These are phyloP conservation scores for Colletotrichum paranaense DNA, from an alignment of 2,329 filamentous ascomycete genomes.

Conservation along the genomic window DNA sequence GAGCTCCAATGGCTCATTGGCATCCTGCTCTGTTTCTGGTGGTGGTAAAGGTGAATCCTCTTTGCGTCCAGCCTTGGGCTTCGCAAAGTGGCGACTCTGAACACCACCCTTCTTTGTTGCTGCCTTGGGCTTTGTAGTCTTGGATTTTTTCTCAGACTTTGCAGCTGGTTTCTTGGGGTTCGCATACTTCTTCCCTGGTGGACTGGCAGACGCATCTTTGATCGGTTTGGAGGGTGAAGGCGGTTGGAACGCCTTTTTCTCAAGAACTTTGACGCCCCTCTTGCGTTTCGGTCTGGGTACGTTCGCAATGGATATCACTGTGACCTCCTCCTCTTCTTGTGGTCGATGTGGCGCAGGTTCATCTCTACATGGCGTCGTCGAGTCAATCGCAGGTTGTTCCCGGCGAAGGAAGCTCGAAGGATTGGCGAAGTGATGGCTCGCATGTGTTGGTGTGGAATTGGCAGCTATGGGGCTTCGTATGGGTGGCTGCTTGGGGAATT, in stretches of 20 bases:
- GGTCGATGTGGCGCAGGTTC: constrained; percentile 3
- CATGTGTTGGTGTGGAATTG: neutral
- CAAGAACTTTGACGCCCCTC: constrained; percentile 25
- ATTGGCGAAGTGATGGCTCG: neutral
- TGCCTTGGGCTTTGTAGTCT: constrained; percentile 39
- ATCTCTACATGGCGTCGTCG: constrained; percentile 29
- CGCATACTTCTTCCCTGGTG: constrained; percentile 51
- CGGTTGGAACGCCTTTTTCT: constrained; percentile 31
- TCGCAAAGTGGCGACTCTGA: constrained; percentile 48
- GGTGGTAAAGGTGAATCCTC: neutral
- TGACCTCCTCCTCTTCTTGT: constrained; percentile 23
- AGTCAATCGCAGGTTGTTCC: constrained; percentile 27
- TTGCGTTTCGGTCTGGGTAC: constrained; percentile 31
- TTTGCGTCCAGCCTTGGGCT: constrained; percentile 22
- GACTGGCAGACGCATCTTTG: constrained; percentile 2
- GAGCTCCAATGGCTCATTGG: constrained; percentile 48
- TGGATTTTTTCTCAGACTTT: constrained; percentile 6
- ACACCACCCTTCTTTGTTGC: constrained; percentile 43
- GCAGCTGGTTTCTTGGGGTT: constrained; percentile 31
- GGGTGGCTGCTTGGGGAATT: constrained; percentile 34
- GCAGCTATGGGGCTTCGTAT: constrained; percentile 6
- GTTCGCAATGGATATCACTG: constrained; percentile 20
- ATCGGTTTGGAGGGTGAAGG: neutral
- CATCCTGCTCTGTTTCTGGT: neutral
- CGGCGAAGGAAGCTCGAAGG: constrained; percentile 21